phyloP scores from a whole-genome alignment of 495 filamentous ascomycete species.

The Xylaria bambusicola region DNA sequence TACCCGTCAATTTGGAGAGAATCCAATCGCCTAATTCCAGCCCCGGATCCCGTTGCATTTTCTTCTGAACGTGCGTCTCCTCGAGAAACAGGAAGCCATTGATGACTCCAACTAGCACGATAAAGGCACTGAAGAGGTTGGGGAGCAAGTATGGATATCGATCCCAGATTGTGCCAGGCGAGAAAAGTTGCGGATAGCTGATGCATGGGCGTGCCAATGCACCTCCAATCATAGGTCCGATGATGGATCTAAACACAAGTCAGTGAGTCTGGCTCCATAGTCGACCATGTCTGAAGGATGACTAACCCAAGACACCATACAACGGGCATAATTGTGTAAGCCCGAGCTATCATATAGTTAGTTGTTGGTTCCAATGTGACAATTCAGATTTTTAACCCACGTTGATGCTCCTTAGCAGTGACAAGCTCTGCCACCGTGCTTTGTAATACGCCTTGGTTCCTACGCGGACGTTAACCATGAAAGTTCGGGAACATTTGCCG shows the following conservation, averaged over 20 bases:
- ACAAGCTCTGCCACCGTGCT: conserved; percentile 94
- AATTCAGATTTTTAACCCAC: conserved; percentile 50
- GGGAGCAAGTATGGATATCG: conserved; percentile 88
- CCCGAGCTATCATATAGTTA: conserved; percentile 61
- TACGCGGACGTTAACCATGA: conserved; percentile 31
- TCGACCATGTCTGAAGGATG: too few relatives aligned
- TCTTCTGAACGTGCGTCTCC: conserved; percentile 90
- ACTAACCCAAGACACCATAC: conserved; percentile 91
- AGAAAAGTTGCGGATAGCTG: conserved; percentile 77
- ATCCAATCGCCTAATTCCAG: conserved; percentile 77
- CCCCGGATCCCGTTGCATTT: conserved; percentile 71
- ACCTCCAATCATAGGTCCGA: conserved; percentile 89
- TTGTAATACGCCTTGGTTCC: conserved; percentile 90
- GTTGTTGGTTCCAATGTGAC: conserved; percentile 12
- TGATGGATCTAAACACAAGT: conserved; percentile 59
- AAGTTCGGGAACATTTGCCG: not conserved
- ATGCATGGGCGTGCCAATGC: conserved; percentile 82
- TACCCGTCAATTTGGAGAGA: conserved; percentile 48
- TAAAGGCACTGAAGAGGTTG: conserved; percentile 82
- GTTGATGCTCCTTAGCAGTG: conserved; percentile 87
- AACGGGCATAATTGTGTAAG: conserved; percentile 96
- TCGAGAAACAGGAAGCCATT: conserved; percentile 90
- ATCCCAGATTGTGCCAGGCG: conserved; percentile 74
- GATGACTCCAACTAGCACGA: conserved; percentile 75
- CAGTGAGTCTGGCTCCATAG: not conserved